Evolutionary conservation across 140 eudicot genomes (phyloP).

Genomic region (Eryngium alpinum): DNA sequence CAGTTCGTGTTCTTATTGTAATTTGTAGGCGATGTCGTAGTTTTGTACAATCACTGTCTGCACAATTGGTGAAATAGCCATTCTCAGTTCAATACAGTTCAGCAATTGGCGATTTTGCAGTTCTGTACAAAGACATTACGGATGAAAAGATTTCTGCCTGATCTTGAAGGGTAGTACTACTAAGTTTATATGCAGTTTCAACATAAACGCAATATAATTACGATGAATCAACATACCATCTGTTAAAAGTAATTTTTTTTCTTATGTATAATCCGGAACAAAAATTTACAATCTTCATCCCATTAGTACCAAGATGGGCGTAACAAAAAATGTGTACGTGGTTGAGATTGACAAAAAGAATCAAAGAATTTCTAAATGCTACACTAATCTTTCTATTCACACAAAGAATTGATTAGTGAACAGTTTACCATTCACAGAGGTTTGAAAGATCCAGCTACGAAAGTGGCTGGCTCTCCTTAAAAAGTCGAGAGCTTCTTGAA

Average conservation of each 20-base stretch:
- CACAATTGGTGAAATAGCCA: too few relatives aligned
- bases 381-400: conserved; percentile 40
- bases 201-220: too few relatives aligned
- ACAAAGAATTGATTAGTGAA: conserved; percentile 30
- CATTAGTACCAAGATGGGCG: conserved; percentile 15
- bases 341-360: conserved; percentile 9
- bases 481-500: conserved; percentile 24
- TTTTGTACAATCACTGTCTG: too few relatives aligned
- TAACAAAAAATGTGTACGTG: conserved; percentile 19
- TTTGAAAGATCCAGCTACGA: background rate
- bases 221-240: background rate
- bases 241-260: conserved; percentile 7
- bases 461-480: conserved; percentile 27
- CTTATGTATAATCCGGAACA: conserved; percentile 13
- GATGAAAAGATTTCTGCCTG: too few relatives aligned
- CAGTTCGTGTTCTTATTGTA: too few relatives aligned
- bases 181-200: too few relatives aligned
- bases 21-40: too few relatives aligned
- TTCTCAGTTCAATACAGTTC: too few relatives aligned
- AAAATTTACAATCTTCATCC: conserved; percentile 16
- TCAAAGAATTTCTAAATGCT: conserved; percentile 34
- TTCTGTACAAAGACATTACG: too few relatives aligned
- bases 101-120: too few relatives aligned
- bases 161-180: too few relatives aligned
- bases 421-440: conserved; percentile 7